A percentile compares a stretch with the other conserved stretches of the same genome.
Conservation (phyloP, 2,329 filamentous ascomycete species). For the Hawksworthiomyces lignivorus region DNA sequence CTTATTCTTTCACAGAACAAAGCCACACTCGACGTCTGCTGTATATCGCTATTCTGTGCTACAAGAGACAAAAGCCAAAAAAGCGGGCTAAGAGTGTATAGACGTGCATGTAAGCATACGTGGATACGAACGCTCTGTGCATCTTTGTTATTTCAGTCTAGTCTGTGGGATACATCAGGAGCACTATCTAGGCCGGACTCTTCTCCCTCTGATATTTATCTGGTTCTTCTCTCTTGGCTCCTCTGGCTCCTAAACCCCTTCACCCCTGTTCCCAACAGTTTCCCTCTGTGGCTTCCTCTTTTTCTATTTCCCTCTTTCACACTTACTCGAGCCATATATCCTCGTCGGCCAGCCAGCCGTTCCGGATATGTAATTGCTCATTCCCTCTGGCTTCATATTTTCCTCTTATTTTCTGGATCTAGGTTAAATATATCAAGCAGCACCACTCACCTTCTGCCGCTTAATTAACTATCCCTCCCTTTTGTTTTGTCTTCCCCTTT, state of each 20-base stretch:
- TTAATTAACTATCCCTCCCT: neutral
- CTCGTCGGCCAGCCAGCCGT: slow-evolving; percentile 1
- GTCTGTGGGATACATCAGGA: no score
- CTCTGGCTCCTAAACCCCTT: neutral
- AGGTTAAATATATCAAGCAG: slow-evolving; percentile 1
- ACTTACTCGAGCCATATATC: no score
- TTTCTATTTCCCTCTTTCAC: neutral
- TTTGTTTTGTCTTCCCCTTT: neutral
- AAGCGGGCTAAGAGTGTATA: no score
- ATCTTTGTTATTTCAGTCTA: no score
- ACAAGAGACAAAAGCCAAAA: no score
- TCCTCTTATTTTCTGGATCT: neutral
- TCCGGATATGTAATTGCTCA: slow-evolving; percentile 2
- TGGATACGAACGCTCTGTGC: no score
- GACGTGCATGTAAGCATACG: no score
- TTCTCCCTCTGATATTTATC: no score
- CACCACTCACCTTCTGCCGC: slow-evolving; percentile 1
- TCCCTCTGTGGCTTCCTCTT: neutral
- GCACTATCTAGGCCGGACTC: no score
- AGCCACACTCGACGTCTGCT: no score
- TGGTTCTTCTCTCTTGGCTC: neutral
- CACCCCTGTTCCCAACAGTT: neutral
- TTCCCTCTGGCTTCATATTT: no score
- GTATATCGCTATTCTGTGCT: no score
- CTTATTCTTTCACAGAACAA: neutral